phyloP scores from a whole-genome alignment of 805 yeast species.

The Tetrapisispora taiwanensis region DNA sequence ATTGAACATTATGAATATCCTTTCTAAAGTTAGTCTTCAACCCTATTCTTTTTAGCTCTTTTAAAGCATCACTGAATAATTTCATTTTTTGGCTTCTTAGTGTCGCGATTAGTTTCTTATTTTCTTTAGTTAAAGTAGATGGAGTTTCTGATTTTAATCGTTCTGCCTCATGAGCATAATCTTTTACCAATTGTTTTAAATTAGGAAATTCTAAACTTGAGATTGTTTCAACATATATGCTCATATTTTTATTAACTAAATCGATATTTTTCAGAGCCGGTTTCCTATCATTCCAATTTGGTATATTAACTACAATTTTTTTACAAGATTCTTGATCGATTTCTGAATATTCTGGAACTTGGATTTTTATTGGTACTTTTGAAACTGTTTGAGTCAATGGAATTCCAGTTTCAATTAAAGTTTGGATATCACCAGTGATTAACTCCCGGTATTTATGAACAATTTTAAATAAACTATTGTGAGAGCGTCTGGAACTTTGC shows the following conservation, averaged over 20 bases:
- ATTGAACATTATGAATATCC: constrained; percentile 54
- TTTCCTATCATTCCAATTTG: constrained; percentile 50
- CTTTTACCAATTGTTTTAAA: constrained; percentile 45
- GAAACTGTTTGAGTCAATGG: constrained; percentile 7
- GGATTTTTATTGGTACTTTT: constrained; percentile 3
- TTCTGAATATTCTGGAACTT: constrained; percentile 2
- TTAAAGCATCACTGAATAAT: constrained; percentile 63
- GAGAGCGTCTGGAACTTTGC: constrained; percentile 88
- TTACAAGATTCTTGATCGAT: constrained; percentile 7
- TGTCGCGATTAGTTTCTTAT: constrained; percentile 58
- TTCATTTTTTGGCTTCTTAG: constrained; percentile 75
- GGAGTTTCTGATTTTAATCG: constrained; percentile 74
- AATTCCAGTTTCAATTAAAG: constrained; percentile 55
- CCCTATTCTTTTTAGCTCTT: constrained; percentile 69
- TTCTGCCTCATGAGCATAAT: constrained; percentile 47
- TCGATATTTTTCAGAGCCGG: constrained; percentile 42
- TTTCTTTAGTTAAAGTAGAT: constrained; percentile 52
- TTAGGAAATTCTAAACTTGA: constrained; percentile 34
- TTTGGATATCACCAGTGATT: constrained; percentile 40
- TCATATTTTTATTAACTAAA: constrained; percentile 48
- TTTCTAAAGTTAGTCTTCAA: constrained; percentile 54
- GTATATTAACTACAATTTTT: constrained; percentile 27
- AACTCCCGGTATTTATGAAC: constrained; percentile 71
- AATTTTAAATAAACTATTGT: constrained; percentile 69
- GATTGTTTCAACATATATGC: constrained; percentile 32